Evolutionary conservation across 1,284 basidiomycete species (phyloP).

Genomic region (Ceratobasidium sp.): DNA sequence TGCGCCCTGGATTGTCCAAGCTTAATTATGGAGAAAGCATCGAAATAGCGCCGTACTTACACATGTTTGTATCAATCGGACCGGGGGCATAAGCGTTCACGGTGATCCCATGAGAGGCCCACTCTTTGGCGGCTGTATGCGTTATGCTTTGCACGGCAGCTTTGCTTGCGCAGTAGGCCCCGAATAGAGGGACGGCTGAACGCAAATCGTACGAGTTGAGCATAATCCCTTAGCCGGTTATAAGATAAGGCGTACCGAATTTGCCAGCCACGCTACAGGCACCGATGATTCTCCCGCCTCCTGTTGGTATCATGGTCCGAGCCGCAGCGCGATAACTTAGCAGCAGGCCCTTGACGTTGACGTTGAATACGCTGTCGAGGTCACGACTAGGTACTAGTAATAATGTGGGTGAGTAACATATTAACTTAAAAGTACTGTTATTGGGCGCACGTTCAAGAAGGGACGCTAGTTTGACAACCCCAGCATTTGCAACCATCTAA

Average conservation of each 20-base stretch:
- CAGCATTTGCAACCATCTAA: conserved; percentile 42
- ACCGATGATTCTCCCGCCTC: conserved; percentile 34
- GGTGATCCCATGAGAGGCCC: conserved; percentile 27
- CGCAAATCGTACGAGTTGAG: not conserved
- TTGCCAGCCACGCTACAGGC: conserved; percentile 22
- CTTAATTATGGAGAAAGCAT: not conserved
- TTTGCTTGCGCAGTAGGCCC: conserved; percentile 22
- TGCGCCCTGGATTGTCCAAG: conserved; percentile 5
- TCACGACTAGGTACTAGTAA: conserved; percentile 7
- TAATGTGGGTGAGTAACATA: not conserved
- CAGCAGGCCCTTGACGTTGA: conserved; percentile 21
- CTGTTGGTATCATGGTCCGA: conserved; percentile 23
- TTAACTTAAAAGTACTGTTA: not conserved
- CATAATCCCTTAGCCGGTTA: not conserved
- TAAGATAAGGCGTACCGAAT: not conserved
- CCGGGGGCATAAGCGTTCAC: conserved; percentile 43
- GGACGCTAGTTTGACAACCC: not conserved
- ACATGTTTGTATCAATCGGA: conserved; percentile 23
- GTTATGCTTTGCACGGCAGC: conserved; percentile 17
- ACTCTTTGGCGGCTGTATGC: conserved; percentile 31
- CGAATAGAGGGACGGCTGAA: not conserved
- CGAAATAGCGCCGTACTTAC: not conserved
- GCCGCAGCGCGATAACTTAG: conserved; percentile 32
- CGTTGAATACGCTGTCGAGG: conserved; percentile 3
- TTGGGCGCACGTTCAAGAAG: conserved; percentile 17